Base-by-base conservation (phyloP, 352 stramenopile genomes). In the Phytophthora aleatoria region DNA sequence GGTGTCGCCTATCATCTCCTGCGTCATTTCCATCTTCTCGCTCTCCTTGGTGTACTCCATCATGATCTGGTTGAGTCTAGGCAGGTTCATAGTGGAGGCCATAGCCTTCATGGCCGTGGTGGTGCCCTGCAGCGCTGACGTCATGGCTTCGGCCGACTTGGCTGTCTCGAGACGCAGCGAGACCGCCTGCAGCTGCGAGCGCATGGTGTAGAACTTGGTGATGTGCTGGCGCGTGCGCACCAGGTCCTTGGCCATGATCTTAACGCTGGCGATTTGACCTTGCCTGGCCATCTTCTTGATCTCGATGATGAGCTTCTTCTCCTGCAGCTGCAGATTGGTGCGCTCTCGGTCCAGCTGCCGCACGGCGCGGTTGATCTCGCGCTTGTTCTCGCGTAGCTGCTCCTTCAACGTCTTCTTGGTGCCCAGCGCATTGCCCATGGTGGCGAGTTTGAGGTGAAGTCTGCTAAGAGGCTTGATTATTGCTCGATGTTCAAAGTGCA, bases 171-270 rank as follows among this genome's bases (percentile, higher is more conserved):
- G 76, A 2, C 98, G 97, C 55, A 99, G 80, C 30, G 90, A 92
- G 41, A 98, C 95, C 13, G 94, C 93, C 76, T 99, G 95, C 42
- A 99, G 81, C 74, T 99, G 96, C 71, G 90, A 98, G 41, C 94
- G 83, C 93, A 99, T 99, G 48, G 98, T 97, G 73, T 99, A 98
- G 70, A 99, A 99, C 83, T 99, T 99, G 50, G 92, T 98, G 50
- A 99, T 89, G 69, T 99, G 96, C 77, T 98, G 93, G 9, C 95
- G 77, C 53, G 95, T 99, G 60, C 97, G 90, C 51, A 99, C 91
- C 42, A 97, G 76, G 79, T 99, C 96, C 77, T 98, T 98, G 48
- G 95, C 95, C 94, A 99, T 98, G 67, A 99, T 98, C 75, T 98
- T 99, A 28, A 99, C 96, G 15, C 87, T 88, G 45, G 83, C 88